phyloP scores from a whole-genome alignment of 257 asterid species.

The Solanum chilense region DNA sequence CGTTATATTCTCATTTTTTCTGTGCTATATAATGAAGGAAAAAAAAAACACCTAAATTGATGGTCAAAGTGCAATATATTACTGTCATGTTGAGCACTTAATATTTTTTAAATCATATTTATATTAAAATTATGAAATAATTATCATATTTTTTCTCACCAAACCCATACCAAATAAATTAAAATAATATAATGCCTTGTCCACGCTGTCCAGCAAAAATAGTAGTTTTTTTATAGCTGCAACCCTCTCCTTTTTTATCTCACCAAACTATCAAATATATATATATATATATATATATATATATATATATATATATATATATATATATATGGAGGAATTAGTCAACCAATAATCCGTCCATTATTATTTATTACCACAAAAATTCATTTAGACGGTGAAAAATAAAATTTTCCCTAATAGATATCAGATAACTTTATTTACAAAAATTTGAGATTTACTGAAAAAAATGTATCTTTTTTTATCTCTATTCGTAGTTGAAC shows the following conservation, averaged over 20 bases:
- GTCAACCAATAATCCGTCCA: background rate
- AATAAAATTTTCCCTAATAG: no score
- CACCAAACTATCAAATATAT: slow-evolving; percentile 1
- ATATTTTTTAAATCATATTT: background rate
- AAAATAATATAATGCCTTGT: background rate
- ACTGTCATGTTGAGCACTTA: background rate
- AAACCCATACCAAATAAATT: background rate
- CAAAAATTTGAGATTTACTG: background rate
- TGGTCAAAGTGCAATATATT: background rate
- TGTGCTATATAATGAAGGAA: background rate
- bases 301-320: no score
- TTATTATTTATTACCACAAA: background rate
- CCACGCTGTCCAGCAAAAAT: background rate
- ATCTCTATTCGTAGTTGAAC: no score
- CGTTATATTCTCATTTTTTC: background rate
- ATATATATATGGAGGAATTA: no score
- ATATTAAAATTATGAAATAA: background rate
- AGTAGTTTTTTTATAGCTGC: background rate
- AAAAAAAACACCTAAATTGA: background rate
- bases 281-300: no score
- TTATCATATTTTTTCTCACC: background rate
- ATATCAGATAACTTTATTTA: no score
- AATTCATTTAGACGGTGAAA: no score
- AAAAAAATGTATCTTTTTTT: no score
- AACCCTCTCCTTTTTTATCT: background rate